Evolutionary conservation across 2,329 filamentous ascomycete genomes (phyloP), one percentile per base, ranked within the genome.

Genomic region (Arthrobotrys musiformis): DNA sequence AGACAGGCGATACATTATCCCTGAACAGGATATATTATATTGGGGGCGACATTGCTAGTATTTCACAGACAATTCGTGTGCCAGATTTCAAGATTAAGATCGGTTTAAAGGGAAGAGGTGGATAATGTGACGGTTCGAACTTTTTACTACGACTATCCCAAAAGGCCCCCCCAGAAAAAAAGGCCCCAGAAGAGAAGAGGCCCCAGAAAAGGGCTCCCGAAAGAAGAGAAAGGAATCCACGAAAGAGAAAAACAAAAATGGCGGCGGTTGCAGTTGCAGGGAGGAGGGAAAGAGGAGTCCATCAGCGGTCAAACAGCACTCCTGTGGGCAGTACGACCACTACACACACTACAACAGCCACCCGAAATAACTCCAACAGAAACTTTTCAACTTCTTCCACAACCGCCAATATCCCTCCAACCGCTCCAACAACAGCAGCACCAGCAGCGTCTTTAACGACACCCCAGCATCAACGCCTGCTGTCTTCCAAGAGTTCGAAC

Each of bases 281-380:
- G 64, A 69, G 62, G 56, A 40, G 69, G 52, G 42, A 35, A 61
- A 54, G 70, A 73, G 69, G 69, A 74, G 69, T 24, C 56, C 72
- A 76, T 64, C 72, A 76, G 72, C 72, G 72, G 30, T 70, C 72
- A 76, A 76, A 76, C 72, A 76, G 72, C 58, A 70, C 63, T 62
- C 63, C 72, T 44, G 28, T 56, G 46, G 24, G 40, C 48, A 68
- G 64, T 37, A 42, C 35, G 15, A 66, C 46, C 56, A 37, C 52
- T 61, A 17, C 35, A 30, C 70, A 56, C 70, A 40, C 52, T 67
- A 22, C 28, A 22, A 76, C 72, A 76, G 72, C 72, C 72, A 76
- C 72, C 72, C 72, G 72, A 76, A 76, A 76, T 76, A 69, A 61
- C 50, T 54, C 46, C 70, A 64, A 56, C 63, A 75, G 62, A 74